These are phyloP conservation scores for Fragosphaeria purpurea DNA, from an alignment of 2,329 filamentous ascomycete species.

Conservation along the genomic window DNA sequence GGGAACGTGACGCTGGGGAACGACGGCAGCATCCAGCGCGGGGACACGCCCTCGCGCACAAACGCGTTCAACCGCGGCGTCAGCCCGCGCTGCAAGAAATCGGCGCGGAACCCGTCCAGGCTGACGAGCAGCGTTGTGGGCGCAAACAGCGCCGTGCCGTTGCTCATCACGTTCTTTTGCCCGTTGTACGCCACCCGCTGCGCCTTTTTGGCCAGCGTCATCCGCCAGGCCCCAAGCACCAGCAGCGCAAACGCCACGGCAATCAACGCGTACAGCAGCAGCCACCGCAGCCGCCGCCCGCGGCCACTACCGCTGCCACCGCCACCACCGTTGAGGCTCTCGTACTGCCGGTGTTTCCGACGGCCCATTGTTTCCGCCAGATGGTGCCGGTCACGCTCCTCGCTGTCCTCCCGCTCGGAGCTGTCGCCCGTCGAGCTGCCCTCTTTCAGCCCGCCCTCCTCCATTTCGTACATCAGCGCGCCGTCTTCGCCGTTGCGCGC, in stretches of 20 bases:
- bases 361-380: conserved; percentile 32
- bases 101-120: conserved; percentile 89
- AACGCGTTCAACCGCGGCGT: conserved; percentile 76
- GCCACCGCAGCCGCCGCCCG: conserved; percentile 35
- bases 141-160: conserved; percentile 80
- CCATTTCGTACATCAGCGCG: conserved; percentile 81
- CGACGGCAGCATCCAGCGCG: conserved; percentile 83
- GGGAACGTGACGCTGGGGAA: conserved; percentile 97
- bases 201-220: conserved; percentile 36
- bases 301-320: neutral
- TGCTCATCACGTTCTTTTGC: conserved; percentile 39
- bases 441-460: conserved; percentile 63
- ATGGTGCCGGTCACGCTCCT: conserved; percentile 47
- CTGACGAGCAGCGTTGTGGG: conserved; percentile 92
- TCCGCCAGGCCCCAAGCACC: conserved; percentile 47
- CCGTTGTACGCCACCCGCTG: conserved; percentile 11
- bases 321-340: neutral
- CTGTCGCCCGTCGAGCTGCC: conserved; percentile 54
- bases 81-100: conserved; percentile 74
- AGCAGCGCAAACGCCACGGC: conserved; percentile 46
- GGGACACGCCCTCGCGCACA: conserved; percentile 74
- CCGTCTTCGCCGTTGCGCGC: conserved; percentile 58
- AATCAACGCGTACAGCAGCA: conserved; percentile 42
- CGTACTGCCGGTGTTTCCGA: too few species aligned
- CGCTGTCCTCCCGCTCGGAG: conserved; percentile 51